Evolutionary conservation across 805 yeast genomes (phyloP).

Genomic region (Lipomyces lipofer): DNA sequence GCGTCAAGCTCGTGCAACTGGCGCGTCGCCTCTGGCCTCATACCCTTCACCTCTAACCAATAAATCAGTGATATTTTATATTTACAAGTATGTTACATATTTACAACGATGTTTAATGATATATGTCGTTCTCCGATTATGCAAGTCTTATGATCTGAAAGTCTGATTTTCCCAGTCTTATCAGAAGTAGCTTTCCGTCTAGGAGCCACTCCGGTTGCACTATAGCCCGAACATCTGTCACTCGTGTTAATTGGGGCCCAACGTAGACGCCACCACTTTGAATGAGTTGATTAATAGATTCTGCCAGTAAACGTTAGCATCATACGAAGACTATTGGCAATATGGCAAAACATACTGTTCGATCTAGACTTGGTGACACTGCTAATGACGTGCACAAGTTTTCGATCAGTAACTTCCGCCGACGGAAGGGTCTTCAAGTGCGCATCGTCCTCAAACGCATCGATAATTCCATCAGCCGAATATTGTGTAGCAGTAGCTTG

Average conservation of each 20-base stretch:
- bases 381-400: conserved; percentile 56
- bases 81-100: background rate
- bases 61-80: background rate
- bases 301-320: conserved; percentile 2
- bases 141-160: conserved; percentile 29
- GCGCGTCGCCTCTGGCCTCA: no score
- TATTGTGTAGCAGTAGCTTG: conserved; percentile 43
- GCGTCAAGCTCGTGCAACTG: no score
- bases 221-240: conserved; percentile 50
- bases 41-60: no score
- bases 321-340: background rate
- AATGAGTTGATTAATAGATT: conserved; percentile 13
- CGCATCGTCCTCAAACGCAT: conserved; percentile 59
- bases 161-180: conserved; percentile 71
- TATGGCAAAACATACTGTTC: conserved; percentile 39
- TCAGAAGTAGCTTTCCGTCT: conserved; percentile 59
- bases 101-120: no score
- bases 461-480: conserved; percentile 48
- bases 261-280: conserved; percentile 68
- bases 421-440: conserved; percentile 47
- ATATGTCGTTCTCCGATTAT: background rate
- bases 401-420: conserved; percentile 43
- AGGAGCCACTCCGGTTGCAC: conserved; percentile 54
- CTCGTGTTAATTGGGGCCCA: conserved; percentile 60
- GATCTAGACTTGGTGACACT: conserved; percentile 8